Evolutionary conservation across 768 basidiomycete species (phyloP), one percentile per base, ranked within the genome.

Genomic region (Kockovaella imperatae): DNA sequence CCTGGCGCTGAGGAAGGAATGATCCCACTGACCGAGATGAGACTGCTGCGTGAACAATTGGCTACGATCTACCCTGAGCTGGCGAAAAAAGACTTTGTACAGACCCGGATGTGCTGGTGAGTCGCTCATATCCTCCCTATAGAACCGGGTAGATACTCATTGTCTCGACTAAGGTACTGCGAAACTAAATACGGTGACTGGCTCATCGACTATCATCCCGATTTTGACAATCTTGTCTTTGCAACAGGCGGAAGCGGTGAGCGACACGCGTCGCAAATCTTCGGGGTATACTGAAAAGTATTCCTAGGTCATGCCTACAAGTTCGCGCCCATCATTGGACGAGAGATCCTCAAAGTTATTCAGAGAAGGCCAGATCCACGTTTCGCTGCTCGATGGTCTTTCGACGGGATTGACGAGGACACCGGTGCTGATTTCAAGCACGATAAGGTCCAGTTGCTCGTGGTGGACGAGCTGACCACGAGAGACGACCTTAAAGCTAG

Each of bases 191-290:
- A 90, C 60, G 83, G 80, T 3, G 79, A 96, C 69, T 96, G 88
- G 87, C 74, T 95, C 35, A 87, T 96, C 55, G 86, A 89, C 21
- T 79, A 73, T 51, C 79, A 84, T 56, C 80, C 81, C 0, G 67
- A 69, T 13, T 70, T 74, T 21, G 38, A 56, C 3, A 77, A 77
- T 5, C 64, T 96, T 10, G 69, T 90, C 44, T 69, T 96, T 24
- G 91, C 89, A 1, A 91, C 91, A 0, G 86, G 80, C 15, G 93
- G 84, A 5, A 87, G 82, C 55, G 90, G 90, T 0, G 87, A 91
- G 28, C 20, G n/a, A 5, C 3, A n/a, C n/a, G n/a, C 15, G 28
- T n/a, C 11, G 15, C 25, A 2, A 14, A 17, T 44, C 10, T 34
- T 14, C 7, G 14, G 6, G 4, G 15, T 21, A 7, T 15, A 30